Evolutionary conservation across 176 grass and related monocot species (phyloP).

Genomic region (Zoysia pacifica): DNA sequence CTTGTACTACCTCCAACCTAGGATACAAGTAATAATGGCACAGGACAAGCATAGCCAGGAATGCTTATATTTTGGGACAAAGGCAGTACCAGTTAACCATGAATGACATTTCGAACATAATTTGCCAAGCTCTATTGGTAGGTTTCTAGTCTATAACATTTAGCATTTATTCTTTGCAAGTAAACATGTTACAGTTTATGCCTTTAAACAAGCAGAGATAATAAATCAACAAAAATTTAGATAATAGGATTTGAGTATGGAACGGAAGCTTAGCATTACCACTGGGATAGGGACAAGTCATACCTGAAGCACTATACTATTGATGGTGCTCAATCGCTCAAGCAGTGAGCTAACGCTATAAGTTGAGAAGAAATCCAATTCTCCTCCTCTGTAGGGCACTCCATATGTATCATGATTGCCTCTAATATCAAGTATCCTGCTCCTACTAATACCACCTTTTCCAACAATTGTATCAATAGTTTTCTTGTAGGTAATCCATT

Average conservation of each 20-base stretch:
- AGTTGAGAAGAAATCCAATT: slow-evolving; percentile 81
- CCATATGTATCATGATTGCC: slow-evolving; percentile 98
- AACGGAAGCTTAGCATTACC: not conserved
- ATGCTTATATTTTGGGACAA: not conserved
- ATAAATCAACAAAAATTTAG: not conserved
- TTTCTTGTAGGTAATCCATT: slow-evolving; percentile 78
- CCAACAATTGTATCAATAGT: slow-evolving; percentile 63
- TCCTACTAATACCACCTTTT: slow-evolving; percentile 55
- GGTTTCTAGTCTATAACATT: slow-evolving; percentile 12
- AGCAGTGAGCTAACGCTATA: slow-evolving; percentile 73
- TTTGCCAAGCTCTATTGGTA: not conserved
- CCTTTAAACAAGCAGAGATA: slow-evolving; percentile 1
- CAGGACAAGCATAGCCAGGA: not conserved
- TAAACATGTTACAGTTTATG: slow-evolving; percentile 26
- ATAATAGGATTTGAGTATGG: not conserved
- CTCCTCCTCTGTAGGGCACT: slow-evolving; percentile 64
- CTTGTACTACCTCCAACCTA: not conserved
- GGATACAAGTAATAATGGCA: not conserved
- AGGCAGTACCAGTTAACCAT: slow-evolving; percentile 5
- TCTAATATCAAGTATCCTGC: slow-evolving; percentile 91
- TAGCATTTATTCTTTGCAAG: slow-evolving; percentile 27
- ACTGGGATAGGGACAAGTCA: slow-evolving; percentile 15
- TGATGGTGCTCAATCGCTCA: slow-evolving; percentile 58
- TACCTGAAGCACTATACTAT: slow-evolving; percentile 88
- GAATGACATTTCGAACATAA: not conserved